These are phyloP conservation scores for Golubevia sp. DNA, from an alignment of 1,284 basidiomycete genomes.

Conservation along the genomic window DNA sequence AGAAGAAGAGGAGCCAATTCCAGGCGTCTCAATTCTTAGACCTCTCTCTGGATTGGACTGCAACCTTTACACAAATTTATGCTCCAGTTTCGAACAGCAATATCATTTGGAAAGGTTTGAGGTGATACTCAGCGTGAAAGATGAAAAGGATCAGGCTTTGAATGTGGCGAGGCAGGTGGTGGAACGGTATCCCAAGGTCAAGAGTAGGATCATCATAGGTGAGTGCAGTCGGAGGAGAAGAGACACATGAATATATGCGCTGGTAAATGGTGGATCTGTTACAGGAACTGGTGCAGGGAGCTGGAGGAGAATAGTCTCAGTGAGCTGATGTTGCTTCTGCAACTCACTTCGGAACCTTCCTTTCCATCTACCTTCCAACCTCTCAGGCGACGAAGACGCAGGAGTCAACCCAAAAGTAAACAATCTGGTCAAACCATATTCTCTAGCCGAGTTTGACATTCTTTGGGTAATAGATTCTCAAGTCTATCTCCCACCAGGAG, in stretches of 20 bases:
- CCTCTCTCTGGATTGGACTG: slow-evolving; percentile 54
- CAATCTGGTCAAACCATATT: slow-evolving; percentile 85
- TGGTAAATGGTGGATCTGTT: too few relatives aligned
- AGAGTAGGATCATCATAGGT: slow-evolving; percentile 40
- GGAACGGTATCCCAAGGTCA: slow-evolving; percentile 37
- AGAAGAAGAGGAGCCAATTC: too few relatives aligned
- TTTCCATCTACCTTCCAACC: neutral
- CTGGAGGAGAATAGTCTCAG: too few relatives aligned
- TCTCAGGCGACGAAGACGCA: slow-evolving; percentile 64
- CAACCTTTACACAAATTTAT: slow-evolving; percentile 50
- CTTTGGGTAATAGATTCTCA: slow-evolving; percentile 98
- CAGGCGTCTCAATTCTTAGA: slow-evolving; percentile 50
- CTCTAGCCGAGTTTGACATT: slow-evolving; percentile 79
- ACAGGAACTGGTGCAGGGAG: too few relatives aligned
- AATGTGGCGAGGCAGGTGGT: slow-evolving; percentile 39
- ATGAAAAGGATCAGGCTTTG: slow-evolving; percentile 47
- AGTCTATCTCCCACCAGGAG: slow-evolving; percentile 77
- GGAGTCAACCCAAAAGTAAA: slow-evolving; percentile 98
- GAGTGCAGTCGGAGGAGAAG: too few relatives aligned
- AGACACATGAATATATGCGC: too few relatives aligned
- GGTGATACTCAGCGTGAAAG: slow-evolving; percentile 46
- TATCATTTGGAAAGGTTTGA: slow-evolving; percentile 48
- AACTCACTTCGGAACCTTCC: neutral
- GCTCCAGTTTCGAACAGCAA: slow-evolving; percentile 49
- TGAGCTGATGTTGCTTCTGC: too few relatives aligned